A percentile compares a stretch with the other conserved stretches of the same genome.
Conservation (phyloP, 2,329 filamentous ascomycete species). For the Elsinoe australis region DNA sequence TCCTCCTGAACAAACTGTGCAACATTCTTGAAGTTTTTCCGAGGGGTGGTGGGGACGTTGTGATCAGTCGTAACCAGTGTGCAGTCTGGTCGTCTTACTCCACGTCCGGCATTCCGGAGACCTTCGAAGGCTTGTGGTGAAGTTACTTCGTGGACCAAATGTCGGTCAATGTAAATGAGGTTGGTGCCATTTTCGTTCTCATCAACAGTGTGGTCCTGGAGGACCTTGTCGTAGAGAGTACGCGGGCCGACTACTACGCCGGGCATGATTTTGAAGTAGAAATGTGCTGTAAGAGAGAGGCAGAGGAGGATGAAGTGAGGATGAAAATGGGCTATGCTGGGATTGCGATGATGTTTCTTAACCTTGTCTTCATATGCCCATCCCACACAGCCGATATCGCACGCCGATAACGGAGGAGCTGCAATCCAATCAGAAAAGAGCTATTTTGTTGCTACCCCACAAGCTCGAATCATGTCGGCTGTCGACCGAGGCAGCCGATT, state of each 20-base stretch:
- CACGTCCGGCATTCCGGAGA: constrained; percentile 76
- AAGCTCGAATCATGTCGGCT: background rate
- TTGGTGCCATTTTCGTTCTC: constrained; percentile 90
- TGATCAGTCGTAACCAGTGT: constrained; percentile 95
- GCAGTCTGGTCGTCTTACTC: constrained; percentile 89
- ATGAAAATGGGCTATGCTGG: background rate
- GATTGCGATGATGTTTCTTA: background rate
- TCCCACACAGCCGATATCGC: background rate
- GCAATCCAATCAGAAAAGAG: background rate
- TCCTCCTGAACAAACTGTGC: constrained; percentile 89
- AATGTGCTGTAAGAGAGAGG: background rate
- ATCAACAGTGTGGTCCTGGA: constrained; percentile 88
- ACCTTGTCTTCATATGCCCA: background rate
- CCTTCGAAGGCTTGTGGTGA: constrained; percentile 98
- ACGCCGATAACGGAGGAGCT: background rate
- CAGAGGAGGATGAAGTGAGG: background rate
- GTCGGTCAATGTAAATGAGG: constrained; percentile 88
- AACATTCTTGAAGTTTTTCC: constrained; percentile 90
- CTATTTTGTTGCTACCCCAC: constrained; percentile 3
- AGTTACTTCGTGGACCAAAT: constrained; percentile 97
- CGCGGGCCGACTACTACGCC: constrained; percentile 34
- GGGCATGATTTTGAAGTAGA: constrained; percentile 26
- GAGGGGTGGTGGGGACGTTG: constrained; percentile 85
- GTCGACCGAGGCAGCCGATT: background rate
- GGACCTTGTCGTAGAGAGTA: constrained; percentile 97